A percentile compares a stretch with the other conserved stretches of the same genome.
phyloP scores from a whole-genome alignment of 75 land plant species.

The Azolla pinnata region DNA sequence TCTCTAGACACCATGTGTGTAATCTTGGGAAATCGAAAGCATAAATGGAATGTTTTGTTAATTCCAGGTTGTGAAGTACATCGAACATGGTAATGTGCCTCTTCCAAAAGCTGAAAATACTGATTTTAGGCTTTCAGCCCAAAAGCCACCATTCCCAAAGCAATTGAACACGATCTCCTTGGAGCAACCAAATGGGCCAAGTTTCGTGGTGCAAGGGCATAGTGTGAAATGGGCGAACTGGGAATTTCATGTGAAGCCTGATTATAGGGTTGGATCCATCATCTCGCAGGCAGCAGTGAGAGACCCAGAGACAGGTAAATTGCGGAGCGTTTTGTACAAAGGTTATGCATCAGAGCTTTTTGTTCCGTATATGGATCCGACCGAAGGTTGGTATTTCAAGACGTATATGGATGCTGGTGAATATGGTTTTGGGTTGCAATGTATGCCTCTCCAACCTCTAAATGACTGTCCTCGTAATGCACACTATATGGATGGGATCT shows the following conservation, averaged over 20 bases:
- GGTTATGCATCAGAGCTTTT: constrained; percentile 53
- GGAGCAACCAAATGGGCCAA: constrained; percentile 78
- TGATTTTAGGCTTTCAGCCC: constrained; percentile 45
- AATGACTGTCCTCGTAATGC: constrained; percentile 83
- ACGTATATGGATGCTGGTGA: constrained; percentile 91
- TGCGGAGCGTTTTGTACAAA: constrained; percentile 60
- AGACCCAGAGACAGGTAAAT: constrained; percentile 19
- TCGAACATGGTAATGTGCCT: constrained; percentile 27
- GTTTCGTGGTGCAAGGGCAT: constrained; percentile 25
- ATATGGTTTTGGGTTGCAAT: constrained; percentile 68
- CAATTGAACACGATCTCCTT: constrained; percentile 54
- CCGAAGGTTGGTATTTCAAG: constrained; percentile 83
- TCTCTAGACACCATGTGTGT: no score
- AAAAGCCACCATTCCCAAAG: constrained; percentile 11
- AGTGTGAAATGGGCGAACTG: constrained; percentile 12
- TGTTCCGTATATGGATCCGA: constrained; percentile 72
- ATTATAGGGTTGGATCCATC: constrained; percentile 48
- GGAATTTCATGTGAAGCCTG: constrained; percentile 49
- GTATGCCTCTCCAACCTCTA: constrained; percentile 72
- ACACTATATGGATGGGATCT: constrained; percentile 39
- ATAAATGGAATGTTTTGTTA: no score
- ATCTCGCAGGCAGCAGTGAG: constrained; percentile 38
- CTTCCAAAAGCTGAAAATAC: constrained; percentile 54
- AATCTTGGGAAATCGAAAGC: no score
- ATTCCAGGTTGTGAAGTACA: constrained; percentile 1